phyloP scores from a whole-genome alignment of 2,329 filamentous ascomycete species.

The Colletotrichum filicis region DNA sequence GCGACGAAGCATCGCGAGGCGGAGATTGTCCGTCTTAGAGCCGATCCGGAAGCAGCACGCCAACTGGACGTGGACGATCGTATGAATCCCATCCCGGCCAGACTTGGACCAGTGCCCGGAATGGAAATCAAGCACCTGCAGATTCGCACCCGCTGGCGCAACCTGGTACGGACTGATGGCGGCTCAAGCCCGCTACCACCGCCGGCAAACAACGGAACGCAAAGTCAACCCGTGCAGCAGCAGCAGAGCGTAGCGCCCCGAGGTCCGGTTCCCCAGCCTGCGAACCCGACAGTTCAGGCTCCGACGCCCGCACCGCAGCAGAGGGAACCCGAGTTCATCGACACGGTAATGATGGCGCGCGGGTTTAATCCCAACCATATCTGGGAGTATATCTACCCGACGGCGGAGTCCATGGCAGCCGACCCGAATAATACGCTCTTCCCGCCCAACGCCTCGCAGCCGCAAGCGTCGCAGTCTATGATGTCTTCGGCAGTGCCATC shows the following conservation, averaged over 20 bases:
- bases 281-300: not conserved
- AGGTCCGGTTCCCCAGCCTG: not conserved
- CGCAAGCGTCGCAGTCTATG: conserved; percentile 8
- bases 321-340: conserved; percentile 24
- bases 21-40: conserved; percentile 60
- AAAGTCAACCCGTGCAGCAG: not conserved
- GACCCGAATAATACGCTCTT: conserved; percentile 28
- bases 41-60: conserved; percentile 59
- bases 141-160: conserved; percentile 60
- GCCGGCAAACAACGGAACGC: conserved; percentile 24
- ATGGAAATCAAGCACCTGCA: conserved; percentile 59
- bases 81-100: conserved; percentile 53
- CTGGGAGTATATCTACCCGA: conserved; percentile 35
- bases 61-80: conserved; percentile 62
- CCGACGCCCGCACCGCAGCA: not conserved
- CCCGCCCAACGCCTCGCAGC: conserved; percentile 3
- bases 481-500: not conserved
- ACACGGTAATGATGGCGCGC: conserved; percentile 34
- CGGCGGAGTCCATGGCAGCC: conserved; percentile 27
- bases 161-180: conserved; percentile 53
- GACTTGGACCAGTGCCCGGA: conserved; percentile 60
- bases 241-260: not conserved
- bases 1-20: conserved; percentile 62
- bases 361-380: conserved; percentile 26
- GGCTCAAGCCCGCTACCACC: conserved; percentile 39